phyloP scores from a whole-genome alignment of 345 rosid genomes.

The Microcos paniculata region DNA sequence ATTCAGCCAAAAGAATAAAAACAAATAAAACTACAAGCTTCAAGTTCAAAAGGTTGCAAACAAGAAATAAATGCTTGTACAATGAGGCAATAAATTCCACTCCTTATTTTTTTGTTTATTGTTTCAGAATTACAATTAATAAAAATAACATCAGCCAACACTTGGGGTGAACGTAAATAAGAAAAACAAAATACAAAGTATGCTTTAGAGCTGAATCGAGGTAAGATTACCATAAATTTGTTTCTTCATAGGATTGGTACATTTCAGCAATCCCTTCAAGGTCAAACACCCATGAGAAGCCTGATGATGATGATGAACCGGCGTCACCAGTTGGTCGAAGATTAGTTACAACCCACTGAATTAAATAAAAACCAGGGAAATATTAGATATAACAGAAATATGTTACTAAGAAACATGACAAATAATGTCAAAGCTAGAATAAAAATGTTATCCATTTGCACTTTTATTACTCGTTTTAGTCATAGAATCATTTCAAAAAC shows the following conservation, averaged over 20 bases:
- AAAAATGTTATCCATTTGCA: neutral
- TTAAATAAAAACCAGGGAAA: constrained; percentile 8
- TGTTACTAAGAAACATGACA: neutral
- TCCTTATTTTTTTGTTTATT: neutral
- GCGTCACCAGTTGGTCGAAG: constrained; percentile 44
- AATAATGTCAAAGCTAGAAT: neutral
- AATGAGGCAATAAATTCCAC: neutral
- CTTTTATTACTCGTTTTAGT: neutral
- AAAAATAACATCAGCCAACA: neutral
- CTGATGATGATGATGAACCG: constrained; percentile 45
- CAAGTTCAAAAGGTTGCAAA: neutral
- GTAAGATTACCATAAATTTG: constrained; percentile 72
- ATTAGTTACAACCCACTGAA: constrained; percentile 92
- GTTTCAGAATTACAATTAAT: neutral
- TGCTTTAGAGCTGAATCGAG: neutral
- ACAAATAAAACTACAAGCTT: neutral
- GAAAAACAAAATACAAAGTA: neutral
- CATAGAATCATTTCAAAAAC: neutral
- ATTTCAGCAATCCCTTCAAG: constrained; percentile 76
- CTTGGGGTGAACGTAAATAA: constrained; percentile 4
- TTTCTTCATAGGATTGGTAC: constrained; percentile 84
- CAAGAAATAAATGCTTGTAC: neutral
- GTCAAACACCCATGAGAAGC: constrained; percentile 85
- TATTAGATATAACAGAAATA: neutral
- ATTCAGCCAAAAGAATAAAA: neutral